Evolutionary conservation across 305 asterid species (phyloP), one percentile per base, ranked within the genome.

Genomic region (Fraxinus floribunda): DNA sequence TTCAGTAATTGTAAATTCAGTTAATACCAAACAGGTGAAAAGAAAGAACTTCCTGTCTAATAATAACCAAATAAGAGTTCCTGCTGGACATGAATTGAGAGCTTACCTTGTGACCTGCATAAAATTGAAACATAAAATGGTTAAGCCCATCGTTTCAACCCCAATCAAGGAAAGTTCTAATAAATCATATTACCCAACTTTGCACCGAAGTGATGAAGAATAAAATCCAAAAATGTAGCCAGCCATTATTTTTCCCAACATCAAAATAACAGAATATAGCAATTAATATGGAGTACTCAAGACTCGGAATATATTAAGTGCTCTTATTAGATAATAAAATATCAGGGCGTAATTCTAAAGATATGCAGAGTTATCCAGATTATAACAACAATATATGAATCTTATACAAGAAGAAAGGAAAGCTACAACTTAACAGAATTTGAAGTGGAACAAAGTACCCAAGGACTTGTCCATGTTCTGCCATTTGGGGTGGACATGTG

Each of bases 71-170:
- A 71, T 76, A 81, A 83, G 86, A 72, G 79, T 82, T 86, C 85
- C 88, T 22, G 86, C 79, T 66, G 86, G 77, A 83, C 75, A 82
- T 79, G 88, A 85, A 84, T 78, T 38, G 85, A 83, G 84, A 49
- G 90, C 85, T 86, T 91, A 95, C 99, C 99, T 85, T 85, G 94
- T 83, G 92, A 87, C 96, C 99, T 95, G 97, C 97, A 92, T 16
- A 88, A 82, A 81, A 84, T 78, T 26, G 10, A 76, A 78, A 38
- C 57, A 81, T 75, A 81, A 35, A 81, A 64, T 1, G 49, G 64
- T 86, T 81, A 86, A 85, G 66, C 78, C 70, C 66, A 49, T 76
- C 80, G 15, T 62, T 55, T 55, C 66, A 75, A 74, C 57, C 66
- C 78, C 75, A 84, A 75, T 62, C 79, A 44, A 39, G 66, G 66